phyloP scores from a whole-genome alignment of 352 stramenopile genomes.

The Phytophthora pluvialis region DNA sequence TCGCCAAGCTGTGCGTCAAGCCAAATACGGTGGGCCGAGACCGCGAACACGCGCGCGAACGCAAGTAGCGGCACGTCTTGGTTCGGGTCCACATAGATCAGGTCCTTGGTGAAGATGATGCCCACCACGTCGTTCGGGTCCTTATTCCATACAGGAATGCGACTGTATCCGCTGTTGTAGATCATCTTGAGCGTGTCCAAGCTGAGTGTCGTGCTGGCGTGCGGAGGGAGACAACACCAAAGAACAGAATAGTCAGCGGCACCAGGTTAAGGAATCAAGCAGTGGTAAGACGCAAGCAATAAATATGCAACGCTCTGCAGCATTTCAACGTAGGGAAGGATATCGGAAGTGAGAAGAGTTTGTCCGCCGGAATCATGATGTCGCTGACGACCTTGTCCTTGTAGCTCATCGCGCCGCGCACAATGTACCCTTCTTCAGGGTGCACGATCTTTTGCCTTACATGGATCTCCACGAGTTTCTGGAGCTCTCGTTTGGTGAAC shows the following conservation, averaged over 20 bases:
- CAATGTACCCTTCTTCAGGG: constrained; percentile 95
- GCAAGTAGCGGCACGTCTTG: constrained; percentile 78
- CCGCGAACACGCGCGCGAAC: constrained; percentile 91
- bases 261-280: constrained; percentile 37
- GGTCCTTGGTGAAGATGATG: constrained; percentile 95
- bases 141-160: constrained; percentile 96
- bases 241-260: constrained; percentile 13
- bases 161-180: constrained; percentile 92
- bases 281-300: constrained; percentile 12
- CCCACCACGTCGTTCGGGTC: constrained; percentile 96
- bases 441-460: constrained; percentile 92
- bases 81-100: constrained; percentile 84
- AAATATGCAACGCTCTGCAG: background rate
- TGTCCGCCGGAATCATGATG: constrained; percentile 93
- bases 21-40: constrained; percentile 76
- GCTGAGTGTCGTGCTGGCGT: constrained; percentile 58
- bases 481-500: constrained; percentile 94
- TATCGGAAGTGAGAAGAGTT: constrained; percentile 81
- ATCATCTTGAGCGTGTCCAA: constrained; percentile 77
- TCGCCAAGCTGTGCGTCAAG: constrained; percentile 70
- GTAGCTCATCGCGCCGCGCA: constrained; percentile 89
- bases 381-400: constrained; percentile 81
- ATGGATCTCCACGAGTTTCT: constrained; percentile 97
- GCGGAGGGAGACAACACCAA: constrained; percentile 14
- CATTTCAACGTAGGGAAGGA: constrained; percentile 38